Conservation (phyloP, 2,329 filamentous ascomycete species). For the Calonectria pseudoreteaudii region DNA sequence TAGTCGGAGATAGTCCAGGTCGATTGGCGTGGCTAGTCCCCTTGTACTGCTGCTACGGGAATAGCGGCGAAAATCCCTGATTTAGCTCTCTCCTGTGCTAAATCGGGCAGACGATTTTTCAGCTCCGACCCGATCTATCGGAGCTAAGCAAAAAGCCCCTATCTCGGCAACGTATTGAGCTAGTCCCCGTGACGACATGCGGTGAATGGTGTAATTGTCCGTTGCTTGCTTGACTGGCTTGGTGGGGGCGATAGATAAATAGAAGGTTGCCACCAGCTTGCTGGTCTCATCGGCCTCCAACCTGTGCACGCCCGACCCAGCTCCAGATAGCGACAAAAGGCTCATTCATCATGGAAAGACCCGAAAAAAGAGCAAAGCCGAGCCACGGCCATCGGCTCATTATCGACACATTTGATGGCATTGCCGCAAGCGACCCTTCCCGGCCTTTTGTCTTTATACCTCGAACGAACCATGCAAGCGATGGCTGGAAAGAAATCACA, state of each 20-base stretch:
- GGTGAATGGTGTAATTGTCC: background rate
- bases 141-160: background rate
- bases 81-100: background rate
- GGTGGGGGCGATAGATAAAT: background rate
- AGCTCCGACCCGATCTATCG: background rate
- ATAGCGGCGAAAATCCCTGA: background rate
- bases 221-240: background rate
- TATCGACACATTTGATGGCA: background rate
- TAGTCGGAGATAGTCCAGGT: background rate
- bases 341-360: background rate
- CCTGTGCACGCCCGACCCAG: background rate
- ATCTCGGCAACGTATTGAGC: background rate
- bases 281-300: background rate
- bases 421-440: background rate
- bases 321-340: background rate
- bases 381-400: background rate
- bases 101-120: background rate
- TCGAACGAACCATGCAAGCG: background rate
- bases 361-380: background rate
- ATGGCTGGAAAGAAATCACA: conserved; percentile 6
- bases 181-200: background rate
- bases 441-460: background rate
- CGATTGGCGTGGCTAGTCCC: background rate
- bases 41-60: background rate
- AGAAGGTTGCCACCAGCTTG: background rate